Evolutionary conservation across 768 basidiomycete genomes (phyloP).

Genomic region (Rhodotorula babjevae): DNA sequence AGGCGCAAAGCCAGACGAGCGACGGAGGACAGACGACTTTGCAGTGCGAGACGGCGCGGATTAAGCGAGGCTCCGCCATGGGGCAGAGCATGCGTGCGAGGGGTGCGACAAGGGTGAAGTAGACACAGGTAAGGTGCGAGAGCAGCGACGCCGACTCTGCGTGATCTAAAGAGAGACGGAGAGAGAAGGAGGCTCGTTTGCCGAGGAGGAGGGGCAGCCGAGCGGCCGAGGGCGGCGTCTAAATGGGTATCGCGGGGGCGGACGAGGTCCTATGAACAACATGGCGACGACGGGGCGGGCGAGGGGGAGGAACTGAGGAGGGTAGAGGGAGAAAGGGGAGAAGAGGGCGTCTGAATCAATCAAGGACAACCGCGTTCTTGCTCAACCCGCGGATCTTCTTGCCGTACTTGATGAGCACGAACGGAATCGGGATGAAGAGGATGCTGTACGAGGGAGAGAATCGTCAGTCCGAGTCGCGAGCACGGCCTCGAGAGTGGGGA

Average conservation of each 20-base stretch:
- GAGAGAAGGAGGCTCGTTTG: not conserved
- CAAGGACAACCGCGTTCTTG: slow-evolving; percentile 15
- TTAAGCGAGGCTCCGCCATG: too few species aligned
- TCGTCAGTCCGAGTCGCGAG: too few species aligned
- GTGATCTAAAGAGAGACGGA: too few species aligned
- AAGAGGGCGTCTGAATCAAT: not conserved
- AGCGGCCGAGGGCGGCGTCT: too few species aligned
- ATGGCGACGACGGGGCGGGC: not conserved
- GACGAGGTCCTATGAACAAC: not conserved
- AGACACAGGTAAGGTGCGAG: too few species aligned
- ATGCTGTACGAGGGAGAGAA: not conserved
- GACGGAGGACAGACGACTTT: not conserved
- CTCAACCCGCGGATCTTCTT: slow-evolving; percentile 27
- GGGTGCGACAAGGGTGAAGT: too few species aligned
- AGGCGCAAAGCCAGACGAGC: too few species aligned
- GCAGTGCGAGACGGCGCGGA: too few species aligned
- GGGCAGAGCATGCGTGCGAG: too few species aligned
- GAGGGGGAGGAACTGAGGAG: not conserved
- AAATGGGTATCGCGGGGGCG: too few species aligned
- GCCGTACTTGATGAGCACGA: slow-evolving; percentile 36
- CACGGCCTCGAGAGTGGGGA: too few species aligned
- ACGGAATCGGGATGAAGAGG: slow-evolving; percentile 33
- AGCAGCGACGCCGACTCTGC: too few species aligned
- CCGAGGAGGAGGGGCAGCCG: not conserved
- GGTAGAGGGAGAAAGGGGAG: not conserved